Base-by-base conservation (phyloP, 2,329 filamentous ascomycete species). In the Epichloe elymi region DNA sequence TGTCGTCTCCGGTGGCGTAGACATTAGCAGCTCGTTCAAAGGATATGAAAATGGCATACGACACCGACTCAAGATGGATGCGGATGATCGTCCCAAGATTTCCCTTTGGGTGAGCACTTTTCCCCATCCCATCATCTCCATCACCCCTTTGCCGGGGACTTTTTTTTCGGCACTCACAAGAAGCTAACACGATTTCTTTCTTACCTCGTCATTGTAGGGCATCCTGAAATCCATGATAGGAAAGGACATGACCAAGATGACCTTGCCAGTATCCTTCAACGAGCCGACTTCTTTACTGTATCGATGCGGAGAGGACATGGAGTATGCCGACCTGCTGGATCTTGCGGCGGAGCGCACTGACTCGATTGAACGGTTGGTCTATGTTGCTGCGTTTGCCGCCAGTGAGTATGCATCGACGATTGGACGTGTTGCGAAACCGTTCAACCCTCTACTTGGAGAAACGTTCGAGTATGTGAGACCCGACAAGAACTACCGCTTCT, bases 171-270 rank as follows among this genome's bases (percentile, higher is more conserved):
- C 26, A 30, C 8, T 30, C 26, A 30, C 8, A 8, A 19, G 10
- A 12, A 19, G 20, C 19, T 42, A 20, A 20, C 17, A 11, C 3
- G 1, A 12, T 26, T 23, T 15, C 11, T 46, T 26, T 23, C 15
- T 37, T 26, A 3, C 17, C 17, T 14, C 5, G 1, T 30, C 17
- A 23, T 38, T 45, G 30, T 57, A 96, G 90, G 85, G 86, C 58
- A 96, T 98, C 59, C 73, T 98, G 56, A 98, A 97, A 72, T 97
- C 91, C 20, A 97, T 98, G 93, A 95, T 98, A 68, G 93, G 93
- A 56, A 97, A 98, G 67, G 93, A 98, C 64, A 97, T 98, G 93
- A 97, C 93, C 38, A 97, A 94, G 73, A 98, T 98, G 91, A 97
- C 93, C 0, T 73, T 98, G 19, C 93, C 93, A 0, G 93, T 98